Base-by-base conservation (phyloP, 2,329 filamentous ascomycete genomes). In the Sphaerulina vaccinii region DNA sequence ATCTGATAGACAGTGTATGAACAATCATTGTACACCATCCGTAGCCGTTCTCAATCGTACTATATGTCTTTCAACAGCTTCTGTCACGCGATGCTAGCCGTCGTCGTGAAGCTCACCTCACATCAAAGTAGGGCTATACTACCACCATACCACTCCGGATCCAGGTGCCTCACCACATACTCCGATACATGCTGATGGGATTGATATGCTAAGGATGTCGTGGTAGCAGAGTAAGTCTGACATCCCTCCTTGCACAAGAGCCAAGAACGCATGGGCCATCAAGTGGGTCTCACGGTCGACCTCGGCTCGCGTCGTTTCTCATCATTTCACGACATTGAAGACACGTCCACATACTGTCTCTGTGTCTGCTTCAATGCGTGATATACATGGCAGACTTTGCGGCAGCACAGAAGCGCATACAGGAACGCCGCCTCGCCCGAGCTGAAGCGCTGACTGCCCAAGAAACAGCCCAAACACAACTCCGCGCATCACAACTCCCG, bases 381-480 rank as follows among this genome's bases (percentile, higher is more conserved):
- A 39, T 35, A 39, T n/a, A 22, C 24, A 68, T 68, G 66, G 58
- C 79, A 67, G 87, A 87, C 73, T 96, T 96, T 74, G 86, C 88
- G 71, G 86, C 89, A 70, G 92, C 92, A 60, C 91, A 96, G 75
- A 81, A 88, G 74, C 88, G 91, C 69, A 84, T 96, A 55, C 81
- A 87, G 60, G 86, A 87, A 62, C 88, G 90, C 65, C 88, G 90
- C 65, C 82, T 83, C 68, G 84, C 85, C 57, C 86, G 88, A 70
- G 88, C 90, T 70, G 44, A 55, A 36, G 56, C 56, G 19, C 43
- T 57, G 24, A 52, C 52, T 66, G 75, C 79, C 49, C 82, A 80
- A 63, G 76, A 82, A 52, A 80, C 77, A 44, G 48, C 51, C 33
- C 76, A 45, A 70, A 76, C 47, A 73, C 73, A 64, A 69, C 56